Percentiles rank a stretch among this genome's conserved stretches.
Evolutionary conservation across 176 grass and related monocot species (phyloP).

Genomic region (Musa beccarii): DNA sequence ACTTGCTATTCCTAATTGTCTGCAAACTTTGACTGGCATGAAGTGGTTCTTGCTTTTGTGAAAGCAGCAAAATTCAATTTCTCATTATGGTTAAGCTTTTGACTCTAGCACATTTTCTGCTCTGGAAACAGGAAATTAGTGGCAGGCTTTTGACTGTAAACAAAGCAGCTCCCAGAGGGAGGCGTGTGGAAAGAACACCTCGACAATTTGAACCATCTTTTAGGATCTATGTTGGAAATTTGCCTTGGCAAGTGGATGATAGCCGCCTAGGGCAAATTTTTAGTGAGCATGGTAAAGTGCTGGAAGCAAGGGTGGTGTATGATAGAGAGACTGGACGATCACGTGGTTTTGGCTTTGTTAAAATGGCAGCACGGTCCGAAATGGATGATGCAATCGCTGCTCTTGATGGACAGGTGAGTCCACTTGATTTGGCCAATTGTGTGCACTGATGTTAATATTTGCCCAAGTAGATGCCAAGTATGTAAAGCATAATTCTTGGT

Average conservation of each 20-base stretch:
- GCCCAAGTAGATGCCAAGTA: too few species aligned
- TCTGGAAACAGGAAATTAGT: slow-evolving; percentile 38
- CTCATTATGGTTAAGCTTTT: too few species aligned
- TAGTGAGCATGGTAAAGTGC: slow-evolving; percentile 75
- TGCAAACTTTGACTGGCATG: too few species aligned
- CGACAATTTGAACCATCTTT: slow-evolving; percentile 26
- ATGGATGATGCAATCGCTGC: slow-evolving; percentile 80
- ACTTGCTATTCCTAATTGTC: too few species aligned
- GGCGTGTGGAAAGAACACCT: slow-evolving; percentile 47
- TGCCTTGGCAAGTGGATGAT: slow-evolving; percentile 86
- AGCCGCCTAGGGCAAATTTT: slow-evolving; percentile 57
- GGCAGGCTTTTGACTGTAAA: slow-evolving; percentile 65
- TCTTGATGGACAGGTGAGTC: slow-evolving; percentile 79
- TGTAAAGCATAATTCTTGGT: too few species aligned
- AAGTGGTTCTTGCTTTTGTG: too few species aligned
- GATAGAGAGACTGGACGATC: slow-evolving; percentile 78
- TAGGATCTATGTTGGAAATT: slow-evolving; percentile 73
- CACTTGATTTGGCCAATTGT: neutral
- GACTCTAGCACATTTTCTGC: too few species aligned
- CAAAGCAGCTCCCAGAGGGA: slow-evolving; percentile 67
- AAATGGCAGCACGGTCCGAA: slow-evolving; percentile 57
- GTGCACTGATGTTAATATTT: neutral
- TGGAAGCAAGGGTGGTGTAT: slow-evolving; percentile 62
- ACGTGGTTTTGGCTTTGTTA: slow-evolving; percentile 71
- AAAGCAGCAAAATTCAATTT: too few species aligned